Evolutionary conservation across 495 filamentous ascomycete genomes (phyloP).

Genomic region (Hypoxylon rickii): DNA sequence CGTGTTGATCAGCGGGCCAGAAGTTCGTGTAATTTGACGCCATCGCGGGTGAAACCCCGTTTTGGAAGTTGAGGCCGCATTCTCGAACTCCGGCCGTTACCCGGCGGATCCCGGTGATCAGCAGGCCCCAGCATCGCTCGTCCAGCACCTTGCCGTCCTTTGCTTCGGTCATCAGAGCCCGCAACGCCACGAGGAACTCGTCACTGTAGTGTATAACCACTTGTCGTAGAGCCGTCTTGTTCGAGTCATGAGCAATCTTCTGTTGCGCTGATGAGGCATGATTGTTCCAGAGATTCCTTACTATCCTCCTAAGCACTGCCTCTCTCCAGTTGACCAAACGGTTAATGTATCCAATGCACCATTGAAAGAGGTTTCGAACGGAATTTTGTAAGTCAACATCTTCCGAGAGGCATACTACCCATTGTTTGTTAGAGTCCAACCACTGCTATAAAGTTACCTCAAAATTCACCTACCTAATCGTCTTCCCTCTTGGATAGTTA

Average conservation of each 20-base stretch:
- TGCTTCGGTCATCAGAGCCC: conserved; percentile 3
- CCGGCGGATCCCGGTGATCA: not conserved
- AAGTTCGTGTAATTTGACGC: not conserved
- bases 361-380: not conserved
- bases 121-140: not conserved
- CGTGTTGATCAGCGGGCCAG: not conserved
- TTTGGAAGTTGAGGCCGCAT: not conserved
- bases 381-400: not conserved
- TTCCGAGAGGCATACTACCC: not conserved
- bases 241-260: too few species aligned
- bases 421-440: not conserved
- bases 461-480: conserved; percentile 2
- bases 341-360: conserved; percentile 10
- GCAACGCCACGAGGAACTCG: not conserved
- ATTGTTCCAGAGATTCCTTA: not conserved
- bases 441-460: not conserved
- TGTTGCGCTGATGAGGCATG: not conserved
- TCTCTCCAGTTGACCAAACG: conserved; percentile 10
- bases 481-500: not conserved
- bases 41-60: not conserved
- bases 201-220: too few species aligned
- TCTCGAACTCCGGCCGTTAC: not conserved
- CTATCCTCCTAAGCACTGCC: not conserved
- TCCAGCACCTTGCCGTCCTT: not conserved
- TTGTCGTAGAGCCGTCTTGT: too few species aligned